Conservation (phyloP, 1,284 basidiomycete species). For the Ganoderma boninense region DNA sequence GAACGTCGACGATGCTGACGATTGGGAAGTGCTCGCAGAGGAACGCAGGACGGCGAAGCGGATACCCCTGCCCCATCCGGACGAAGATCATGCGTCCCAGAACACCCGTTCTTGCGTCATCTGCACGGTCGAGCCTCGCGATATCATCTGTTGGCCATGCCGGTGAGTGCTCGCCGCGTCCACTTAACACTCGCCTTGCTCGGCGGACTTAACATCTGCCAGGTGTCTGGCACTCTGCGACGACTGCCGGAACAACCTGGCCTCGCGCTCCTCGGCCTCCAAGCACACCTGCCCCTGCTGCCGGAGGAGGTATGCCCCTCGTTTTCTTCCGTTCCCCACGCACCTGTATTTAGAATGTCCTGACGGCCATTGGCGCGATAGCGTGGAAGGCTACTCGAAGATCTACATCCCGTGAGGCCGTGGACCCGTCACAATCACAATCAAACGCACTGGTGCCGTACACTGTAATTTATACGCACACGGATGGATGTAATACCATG, state of each 20-base stretch:
- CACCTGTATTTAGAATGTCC: not conserved
- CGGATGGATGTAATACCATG: constrained; percentile 5
- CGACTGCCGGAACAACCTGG: constrained; percentile 73
- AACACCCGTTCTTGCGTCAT: constrained; percentile 67
- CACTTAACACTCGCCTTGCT: not conserved
- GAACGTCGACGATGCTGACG: constrained; percentile 28
- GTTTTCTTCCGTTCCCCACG: not conserved
- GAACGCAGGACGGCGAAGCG: constrained; percentile 33
- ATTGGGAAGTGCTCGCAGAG: constrained; percentile 40
- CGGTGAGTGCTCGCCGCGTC: constrained; percentile 53
- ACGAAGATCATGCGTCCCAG: constrained; percentile 42
- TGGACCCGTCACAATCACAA: not conserved
- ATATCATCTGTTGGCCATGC: constrained; percentile 84
- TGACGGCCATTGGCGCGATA: constrained; percentile 37
- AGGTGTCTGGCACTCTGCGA: constrained; percentile 80
- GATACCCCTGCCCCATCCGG: constrained; percentile 22
- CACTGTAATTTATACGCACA: constrained; percentile 5
- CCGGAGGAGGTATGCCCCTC: constrained; percentile 57
- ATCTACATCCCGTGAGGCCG: constrained; percentile 53
- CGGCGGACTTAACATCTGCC: not conserved
- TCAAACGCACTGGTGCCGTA: not conserved
- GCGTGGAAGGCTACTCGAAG: constrained; percentile 78
- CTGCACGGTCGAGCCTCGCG: constrained; percentile 72
- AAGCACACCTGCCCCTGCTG: constrained; percentile 82
- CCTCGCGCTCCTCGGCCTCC: constrained; percentile 64